These are phyloP conservation scores for Mrakia blollopis DNA, from an alignment of 768 basidiomycete genomes.

Conservation along the genomic window DNA sequence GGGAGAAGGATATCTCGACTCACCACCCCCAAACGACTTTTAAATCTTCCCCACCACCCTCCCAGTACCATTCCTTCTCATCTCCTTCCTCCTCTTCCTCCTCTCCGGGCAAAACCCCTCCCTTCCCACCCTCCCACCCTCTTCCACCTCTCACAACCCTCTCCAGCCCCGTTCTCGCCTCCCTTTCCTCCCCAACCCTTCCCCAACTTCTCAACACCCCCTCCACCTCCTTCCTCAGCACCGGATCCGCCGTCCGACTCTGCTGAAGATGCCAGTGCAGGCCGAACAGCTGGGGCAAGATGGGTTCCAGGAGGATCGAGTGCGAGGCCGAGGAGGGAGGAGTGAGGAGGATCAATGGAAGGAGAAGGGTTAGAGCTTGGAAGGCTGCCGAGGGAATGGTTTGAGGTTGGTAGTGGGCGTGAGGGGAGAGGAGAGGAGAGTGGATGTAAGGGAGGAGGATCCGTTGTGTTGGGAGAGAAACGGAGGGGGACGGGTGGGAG, in stretches of 20 bases:
- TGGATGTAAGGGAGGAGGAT: slow-evolving; percentile 21
- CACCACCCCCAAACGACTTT: slow-evolving; percentile 42
- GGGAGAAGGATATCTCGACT: slow-evolving; percentile 37
- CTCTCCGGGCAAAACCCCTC: neutral
- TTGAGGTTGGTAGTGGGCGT: neutral
- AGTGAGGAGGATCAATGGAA: slow-evolving; percentile 25
- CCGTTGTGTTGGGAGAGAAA: neutral
- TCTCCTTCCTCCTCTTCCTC: slow-evolving; percentile 50
- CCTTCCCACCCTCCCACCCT: slow-evolving; percentile 45
- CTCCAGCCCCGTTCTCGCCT: slow-evolving; percentile 59
- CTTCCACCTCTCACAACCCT: slow-evolving; percentile 49
- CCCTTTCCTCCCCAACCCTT: slow-evolving; percentile 54
- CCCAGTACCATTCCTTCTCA: slow-evolving; percentile 54
- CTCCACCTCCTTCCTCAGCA: slow-evolving; percentile 56
- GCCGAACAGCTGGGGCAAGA: slow-evolving; percentile 63
- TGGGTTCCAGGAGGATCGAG: slow-evolving; percentile 60
- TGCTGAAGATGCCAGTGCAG: slow-evolving; percentile 55
- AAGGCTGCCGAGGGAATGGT: slow-evolving; percentile 12
- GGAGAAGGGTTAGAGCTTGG: slow-evolving; percentile 10
- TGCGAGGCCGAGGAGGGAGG: slow-evolving; percentile 20
- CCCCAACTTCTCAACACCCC: slow-evolving; percentile 72
- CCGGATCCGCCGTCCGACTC: slow-evolving; percentile 56
- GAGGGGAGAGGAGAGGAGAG: slow-evolving; percentile 8
- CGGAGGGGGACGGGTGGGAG: neutral
- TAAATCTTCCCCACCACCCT: slow-evolving; percentile 53